Conservation (phyloP, 2,329 filamentous ascomycete species). For the Colletotrichum destructivum region DNA sequence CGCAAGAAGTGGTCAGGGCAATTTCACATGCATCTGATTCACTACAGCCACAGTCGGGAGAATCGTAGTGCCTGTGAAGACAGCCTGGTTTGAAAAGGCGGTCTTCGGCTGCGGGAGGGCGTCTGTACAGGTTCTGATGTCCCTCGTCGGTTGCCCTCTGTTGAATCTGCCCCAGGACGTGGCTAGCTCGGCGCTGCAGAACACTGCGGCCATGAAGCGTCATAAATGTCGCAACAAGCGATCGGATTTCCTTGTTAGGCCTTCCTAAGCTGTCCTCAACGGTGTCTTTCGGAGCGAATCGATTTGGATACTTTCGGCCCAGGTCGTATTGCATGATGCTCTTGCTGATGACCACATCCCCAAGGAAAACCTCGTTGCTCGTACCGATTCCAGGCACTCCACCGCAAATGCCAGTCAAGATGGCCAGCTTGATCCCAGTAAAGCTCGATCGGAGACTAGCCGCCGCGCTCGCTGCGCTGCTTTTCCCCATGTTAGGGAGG, state of each 20-base stretch:
- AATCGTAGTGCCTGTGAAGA: constrained; percentile 51
- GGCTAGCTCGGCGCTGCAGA: constrained; percentile 32
- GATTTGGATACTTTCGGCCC: constrained; percentile 45
- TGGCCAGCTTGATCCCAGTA: constrained; percentile 49
- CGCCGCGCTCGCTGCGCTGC: constrained; percentile 46
- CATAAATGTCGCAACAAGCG: constrained; percentile 42
- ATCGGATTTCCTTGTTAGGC: constrained; percentile 49
- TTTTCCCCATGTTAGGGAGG: constrained; percentile 49
- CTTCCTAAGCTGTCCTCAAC: constrained; percentile 48
- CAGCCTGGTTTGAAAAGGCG: constrained; percentile 50
- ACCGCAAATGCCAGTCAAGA: constrained; percentile 54
- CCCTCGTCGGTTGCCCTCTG: neutral
- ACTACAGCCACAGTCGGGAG: neutral
- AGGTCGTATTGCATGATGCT: constrained; percentile 49
- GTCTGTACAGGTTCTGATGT: constrained; percentile 43
- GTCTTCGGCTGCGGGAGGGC: constrained; percentile 50
- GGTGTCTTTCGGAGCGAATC: constrained; percentile 47
- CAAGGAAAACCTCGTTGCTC: constrained; percentile 45
- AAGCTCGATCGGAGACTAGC: constrained; percentile 53
- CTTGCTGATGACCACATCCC: constrained; percentile 53
- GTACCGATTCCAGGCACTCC: neutral
- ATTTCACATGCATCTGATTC: constrained; percentile 43
- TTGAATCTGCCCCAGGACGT: neutral
- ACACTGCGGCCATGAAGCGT: constrained; percentile 35
- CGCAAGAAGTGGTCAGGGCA: constrained; percentile 42